Percentiles rank a stretch among this genome's conserved stretches.
Conservation (phyloP, 371 early-diverging fungal species). For the Catenaria anguillulae region DNA sequence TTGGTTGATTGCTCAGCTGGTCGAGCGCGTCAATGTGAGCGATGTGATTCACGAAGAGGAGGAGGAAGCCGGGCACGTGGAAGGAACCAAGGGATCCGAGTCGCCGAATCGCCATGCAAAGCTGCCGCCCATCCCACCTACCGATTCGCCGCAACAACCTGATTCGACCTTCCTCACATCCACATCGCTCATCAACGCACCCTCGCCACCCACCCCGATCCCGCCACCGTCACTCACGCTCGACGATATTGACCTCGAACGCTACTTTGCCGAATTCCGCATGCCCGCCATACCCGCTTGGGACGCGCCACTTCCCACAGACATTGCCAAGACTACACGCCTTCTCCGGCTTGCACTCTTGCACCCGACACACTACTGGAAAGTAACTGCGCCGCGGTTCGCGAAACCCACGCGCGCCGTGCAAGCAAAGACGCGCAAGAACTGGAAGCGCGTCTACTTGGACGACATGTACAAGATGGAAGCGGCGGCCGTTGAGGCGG, state of each 20-base stretch:
- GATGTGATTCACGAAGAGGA: too few relatives aligned
- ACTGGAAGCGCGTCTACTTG: neutral
- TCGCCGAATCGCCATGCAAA: too few relatives aligned
- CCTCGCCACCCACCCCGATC: neutral
- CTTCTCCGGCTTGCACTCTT: neutral
- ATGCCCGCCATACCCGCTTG: neutral
- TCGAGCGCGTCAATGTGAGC: neutral
- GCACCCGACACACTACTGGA: neutral
- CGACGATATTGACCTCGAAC: neutral
- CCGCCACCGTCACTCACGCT: neutral
- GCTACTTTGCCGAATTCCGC: slow-evolving; percentile 1
- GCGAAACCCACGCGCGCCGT: neutral
- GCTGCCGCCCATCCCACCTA: too few relatives aligned
- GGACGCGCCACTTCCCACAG: neutral
- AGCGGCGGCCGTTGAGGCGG: neutral
- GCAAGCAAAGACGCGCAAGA: neutral
- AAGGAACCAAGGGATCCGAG: too few relatives aligned
- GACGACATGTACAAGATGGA: neutral
- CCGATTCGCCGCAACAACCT: too few relatives aligned
- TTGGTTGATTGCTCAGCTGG: too few relatives aligned
- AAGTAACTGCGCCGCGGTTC: neutral
- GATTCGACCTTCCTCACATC: too few relatives aligned
- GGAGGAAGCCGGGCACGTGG: too few relatives aligned
- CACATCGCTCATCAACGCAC: neutral
- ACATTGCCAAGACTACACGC: neutral